Conservation (phyloP, 2,329 filamentous ascomycete genomes). For the Claviceps paspali region DNA sequence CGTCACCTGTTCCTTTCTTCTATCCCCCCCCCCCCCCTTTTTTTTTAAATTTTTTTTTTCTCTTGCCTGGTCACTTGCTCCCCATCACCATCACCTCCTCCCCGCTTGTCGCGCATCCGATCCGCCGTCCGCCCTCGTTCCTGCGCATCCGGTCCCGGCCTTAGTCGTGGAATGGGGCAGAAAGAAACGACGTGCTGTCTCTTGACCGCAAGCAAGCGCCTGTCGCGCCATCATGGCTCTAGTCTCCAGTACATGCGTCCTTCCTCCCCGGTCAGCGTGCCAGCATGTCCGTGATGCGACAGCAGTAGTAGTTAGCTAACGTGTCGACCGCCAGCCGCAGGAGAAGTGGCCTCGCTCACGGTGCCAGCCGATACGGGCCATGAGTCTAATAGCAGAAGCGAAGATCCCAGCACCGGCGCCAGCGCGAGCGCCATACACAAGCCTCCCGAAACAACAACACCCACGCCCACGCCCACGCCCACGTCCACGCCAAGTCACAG, state of each 20-base stretch:
- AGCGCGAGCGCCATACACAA: too few species aligned
- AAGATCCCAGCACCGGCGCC: neutral
- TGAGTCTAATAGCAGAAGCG: neutral
- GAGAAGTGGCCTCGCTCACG: neutral
- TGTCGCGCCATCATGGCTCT: neutral
- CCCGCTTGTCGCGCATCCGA: neutral
- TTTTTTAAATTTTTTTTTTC: too few species aligned
- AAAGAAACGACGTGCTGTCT: neutral
- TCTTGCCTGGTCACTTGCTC: too few species aligned
- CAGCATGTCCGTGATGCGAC: neutral
- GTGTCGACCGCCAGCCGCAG: neutral
- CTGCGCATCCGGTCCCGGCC: too few species aligned
- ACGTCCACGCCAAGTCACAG: neutral
- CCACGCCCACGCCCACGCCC: neutral
- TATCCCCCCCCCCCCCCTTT: too few species aligned
- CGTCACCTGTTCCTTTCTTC: too few species aligned
- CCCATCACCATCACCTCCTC: too few species aligned
- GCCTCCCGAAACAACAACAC: neutral
- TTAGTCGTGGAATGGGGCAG: slow-evolving; percentile 1
- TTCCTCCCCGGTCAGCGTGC: neutral
- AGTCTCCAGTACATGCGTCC: neutral
- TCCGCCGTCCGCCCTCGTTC: too few species aligned
- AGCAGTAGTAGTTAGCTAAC: neutral
- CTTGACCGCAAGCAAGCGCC: slow-evolving; percentile 1
- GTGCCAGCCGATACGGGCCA: neutral